Conservation (phyloP, 148 eudicot genomes). For the Beta vulgaris region DNA sequence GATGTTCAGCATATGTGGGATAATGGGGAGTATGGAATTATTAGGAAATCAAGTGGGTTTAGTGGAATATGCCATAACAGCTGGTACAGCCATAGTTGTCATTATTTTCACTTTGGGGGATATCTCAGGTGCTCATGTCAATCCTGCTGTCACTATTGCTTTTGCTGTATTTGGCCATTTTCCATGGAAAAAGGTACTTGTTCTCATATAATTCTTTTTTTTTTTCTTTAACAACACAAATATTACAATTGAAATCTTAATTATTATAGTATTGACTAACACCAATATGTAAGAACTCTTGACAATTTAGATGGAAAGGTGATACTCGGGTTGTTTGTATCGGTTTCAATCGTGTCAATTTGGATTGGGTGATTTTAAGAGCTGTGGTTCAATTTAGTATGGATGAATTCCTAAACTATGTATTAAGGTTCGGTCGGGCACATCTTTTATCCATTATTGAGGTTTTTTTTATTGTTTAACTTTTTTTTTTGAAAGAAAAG, state of each 20-base stretch:
- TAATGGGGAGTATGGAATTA: slow-evolving; percentile 50
- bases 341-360: too few species aligned
- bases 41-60: slow-evolving; percentile 52
- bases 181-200: slow-evolving; percentile 70
- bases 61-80: slow-evolving; percentile 65
- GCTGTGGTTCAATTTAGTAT: too few species aligned
- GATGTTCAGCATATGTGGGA: slow-evolving; percentile 65
- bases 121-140: slow-evolving; percentile 88
- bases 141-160: slow-evolving; percentile 82
- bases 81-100: slow-evolving; percentile 59
- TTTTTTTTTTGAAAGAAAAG: too few species aligned
- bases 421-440: too few species aligned
- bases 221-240: not conserved
- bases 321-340: too few species aligned
- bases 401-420: too few species aligned
- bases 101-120: slow-evolving; percentile 55
- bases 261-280: not conserved
- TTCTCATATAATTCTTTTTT: not conserved
- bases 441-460: too few species aligned
- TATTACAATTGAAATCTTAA: not conserved
- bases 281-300: too few species aligned
- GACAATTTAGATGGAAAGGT: too few species aligned
- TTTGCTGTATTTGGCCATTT: slow-evolving; percentile 74
- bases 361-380: too few species aligned
- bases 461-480: too few species aligned